These are phyloP conservation scores for Golubevia pallescens DNA, from an alignment of 1,284 basidiomycete species.

Conservation along the genomic window DNA sequence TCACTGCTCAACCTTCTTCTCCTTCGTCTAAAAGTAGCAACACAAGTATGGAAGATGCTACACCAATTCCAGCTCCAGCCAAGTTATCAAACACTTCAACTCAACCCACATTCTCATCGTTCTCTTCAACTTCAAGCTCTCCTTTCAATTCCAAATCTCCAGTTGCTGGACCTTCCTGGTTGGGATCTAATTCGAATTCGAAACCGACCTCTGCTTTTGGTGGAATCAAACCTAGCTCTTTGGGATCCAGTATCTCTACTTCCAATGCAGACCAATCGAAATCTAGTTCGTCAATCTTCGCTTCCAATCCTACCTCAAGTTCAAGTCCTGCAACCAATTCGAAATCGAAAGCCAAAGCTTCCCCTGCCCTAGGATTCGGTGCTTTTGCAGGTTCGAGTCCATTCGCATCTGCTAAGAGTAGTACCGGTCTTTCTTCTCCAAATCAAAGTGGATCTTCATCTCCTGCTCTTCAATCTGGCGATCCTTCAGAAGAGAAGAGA, in stretches of 20 bases:
- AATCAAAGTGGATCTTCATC: not conserved
- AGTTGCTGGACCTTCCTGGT: constrained; percentile 19
- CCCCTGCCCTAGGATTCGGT: constrained; percentile 29
- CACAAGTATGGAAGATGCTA: not conserved
- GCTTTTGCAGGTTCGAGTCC: constrained; percentile 37
- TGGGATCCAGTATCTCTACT: constrained; percentile 6
- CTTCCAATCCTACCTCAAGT: not conserved
- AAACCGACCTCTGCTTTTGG: constrained; percentile 5
- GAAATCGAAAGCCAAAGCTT: not conserved
- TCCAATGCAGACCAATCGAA: not conserved
- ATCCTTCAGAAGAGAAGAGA: not conserved
- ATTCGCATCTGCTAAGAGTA: constrained; percentile 14
- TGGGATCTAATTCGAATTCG: constrained; percentile 2
- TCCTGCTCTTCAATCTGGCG: not conserved
- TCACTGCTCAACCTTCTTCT: constrained; percentile 8
- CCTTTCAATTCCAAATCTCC: constrained; percentile 12
- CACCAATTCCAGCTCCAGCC: constrained; percentile 6
- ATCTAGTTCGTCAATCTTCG: not conserved
- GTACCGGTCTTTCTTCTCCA: not conserved
- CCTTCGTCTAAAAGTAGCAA: constrained; percentile 5
- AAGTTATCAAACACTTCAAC: constrained; percentile 1
- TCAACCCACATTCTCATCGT: constrained; percentile 19
- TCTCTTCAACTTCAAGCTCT: constrained; percentile 11
- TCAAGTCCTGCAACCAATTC: too few relatives aligned
- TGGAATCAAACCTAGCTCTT: constrained; percentile 10